Evolutionary conservation across 306 rosid species (phyloP), one percentile per base, ranked within the genome.

Genomic region (Quercus engelmannii): DNA sequence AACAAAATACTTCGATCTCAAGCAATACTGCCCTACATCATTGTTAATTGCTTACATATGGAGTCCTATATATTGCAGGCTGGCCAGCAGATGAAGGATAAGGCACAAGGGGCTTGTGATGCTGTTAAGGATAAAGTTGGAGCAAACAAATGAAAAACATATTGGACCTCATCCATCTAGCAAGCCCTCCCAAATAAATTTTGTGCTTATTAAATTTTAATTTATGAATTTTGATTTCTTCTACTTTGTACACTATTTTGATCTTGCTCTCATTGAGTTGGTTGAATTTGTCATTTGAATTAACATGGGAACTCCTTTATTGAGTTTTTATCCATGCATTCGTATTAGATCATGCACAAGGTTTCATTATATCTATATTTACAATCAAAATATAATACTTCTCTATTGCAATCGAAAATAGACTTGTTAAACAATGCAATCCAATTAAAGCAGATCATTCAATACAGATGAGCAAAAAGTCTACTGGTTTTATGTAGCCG

Each of bases 11-110:
- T 51, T 35, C n/a, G 2, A 41, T 62, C 9, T 13, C 4, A 26
- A 25, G 26, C 0, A 13, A 12, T 26, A 54, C 21, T 1, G n/a
- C 23, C 6, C 41, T 41, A 28, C 21, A 5, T 58, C 15, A 18
- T 56, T 35, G 31, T 12, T 20, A 14, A 19, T 5, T 26, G 33
- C n/a, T 56, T 30, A 35, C 7, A 63, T 21, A 38, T 38, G 55
- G 19, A 10, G 14, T 76, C 26, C 10, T 38, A 38, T 38, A 2
- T n/a, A 2, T 33, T 83, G 77, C 75, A 89, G 91, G 82, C 78
- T 74, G 84, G 87, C 20, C 64, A 82, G 76, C 88, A 90, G 8
- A n/a, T 79, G 80, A 28, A 69, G 71, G 46, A 62, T 2, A 83
- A 69, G 78, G 80, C 83, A 43, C 80, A 83, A 41, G 83, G 49